Evolutionary conservation across 2,329 filamentous ascomycete genomes (phyloP).

Genomic region (Verticillium alfalfae): DNA sequence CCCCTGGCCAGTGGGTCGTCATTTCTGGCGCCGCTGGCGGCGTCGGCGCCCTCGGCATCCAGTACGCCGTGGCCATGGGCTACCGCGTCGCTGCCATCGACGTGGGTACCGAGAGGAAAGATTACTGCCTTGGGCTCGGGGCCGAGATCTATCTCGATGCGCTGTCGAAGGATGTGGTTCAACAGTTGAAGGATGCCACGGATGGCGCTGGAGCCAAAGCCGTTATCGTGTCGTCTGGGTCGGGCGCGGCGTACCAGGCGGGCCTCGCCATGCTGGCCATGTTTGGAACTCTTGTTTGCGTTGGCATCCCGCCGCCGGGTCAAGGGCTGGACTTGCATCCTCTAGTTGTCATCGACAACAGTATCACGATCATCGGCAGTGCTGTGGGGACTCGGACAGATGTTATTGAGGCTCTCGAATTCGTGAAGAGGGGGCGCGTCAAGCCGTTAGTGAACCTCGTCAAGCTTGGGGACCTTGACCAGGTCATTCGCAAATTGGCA

Average conservation of each 20-base stretch:
- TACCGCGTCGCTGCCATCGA: slow-evolving; percentile 32
- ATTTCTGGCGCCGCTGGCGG: slow-evolving; percentile 33
- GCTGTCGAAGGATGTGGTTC: slow-evolving; percentile 16
- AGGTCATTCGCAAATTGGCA: background rate
- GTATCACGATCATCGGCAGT: slow-evolving; percentile 26
- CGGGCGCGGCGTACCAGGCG: slow-evolving; percentile 23
- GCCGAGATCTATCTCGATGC: slow-evolving; percentile 32
- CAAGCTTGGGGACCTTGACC: slow-evolving; percentile 16
- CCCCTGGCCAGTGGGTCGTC: slow-evolving; percentile 27
- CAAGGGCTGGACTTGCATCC: slow-evolving; percentile 22
- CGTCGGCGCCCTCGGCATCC: slow-evolving; percentile 29
- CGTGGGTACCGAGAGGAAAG: slow-evolving; percentile 21
- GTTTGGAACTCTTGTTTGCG: slow-evolving; percentile 32
- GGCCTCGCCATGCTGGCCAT: slow-evolving; percentile 25
- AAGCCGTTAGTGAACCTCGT: slow-evolving; percentile 18
- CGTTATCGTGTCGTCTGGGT: slow-evolving; percentile 24
- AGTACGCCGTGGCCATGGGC: slow-evolving; percentile 35
- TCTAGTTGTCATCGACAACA: slow-evolving; percentile 24
- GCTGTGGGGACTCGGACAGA: slow-evolving; percentile 29
- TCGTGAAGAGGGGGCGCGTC: slow-evolving; percentile 18
- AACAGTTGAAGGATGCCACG: slow-evolving; percentile 9
- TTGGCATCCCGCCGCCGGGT: slow-evolving; percentile 24
- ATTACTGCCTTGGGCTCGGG: slow-evolving; percentile 21
- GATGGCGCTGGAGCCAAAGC: slow-evolving; percentile 16
- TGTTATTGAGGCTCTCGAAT: slow-evolving; percentile 32